phyloP scores from a whole-genome alignment of 768 basidiomycete species.

The Boletus bicolor region DNA sequence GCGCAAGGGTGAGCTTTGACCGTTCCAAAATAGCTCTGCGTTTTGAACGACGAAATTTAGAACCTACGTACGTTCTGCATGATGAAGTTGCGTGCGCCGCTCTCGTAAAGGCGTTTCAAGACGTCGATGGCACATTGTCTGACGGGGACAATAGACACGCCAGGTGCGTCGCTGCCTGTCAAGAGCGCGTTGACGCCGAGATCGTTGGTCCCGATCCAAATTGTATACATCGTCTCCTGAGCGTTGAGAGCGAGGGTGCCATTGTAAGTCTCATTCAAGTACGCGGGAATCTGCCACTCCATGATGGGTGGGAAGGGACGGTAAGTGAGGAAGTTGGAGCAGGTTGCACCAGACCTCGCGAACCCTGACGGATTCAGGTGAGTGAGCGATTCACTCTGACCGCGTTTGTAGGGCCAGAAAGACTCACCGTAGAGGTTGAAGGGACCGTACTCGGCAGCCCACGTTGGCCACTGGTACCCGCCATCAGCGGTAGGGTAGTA shows the following conservation, averaged over 20 bases:
- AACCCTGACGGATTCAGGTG: constrained; percentile 28
- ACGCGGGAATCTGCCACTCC: constrained; percentile 45
- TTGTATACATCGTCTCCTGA: constrained; percentile 53
- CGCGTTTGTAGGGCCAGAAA: no score
- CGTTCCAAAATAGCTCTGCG: not conserved
- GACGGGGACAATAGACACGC: constrained; percentile 57
- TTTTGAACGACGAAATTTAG: not conserved
- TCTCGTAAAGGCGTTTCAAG: constrained; percentile 52
- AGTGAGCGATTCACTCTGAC: not conserved
- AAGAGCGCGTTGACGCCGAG: constrained; percentile 53
- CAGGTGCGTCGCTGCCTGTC: constrained; percentile 43
- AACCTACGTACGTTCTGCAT: constrained; percentile 57
- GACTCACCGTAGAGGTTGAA: constrained; percentile 45
- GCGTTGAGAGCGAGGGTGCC: constrained; percentile 36
- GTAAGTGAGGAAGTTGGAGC: constrained; percentile 59
- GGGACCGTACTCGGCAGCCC: constrained; percentile 52
- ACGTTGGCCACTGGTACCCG: constrained; percentile 58
- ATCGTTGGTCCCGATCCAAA: constrained; percentile 72
- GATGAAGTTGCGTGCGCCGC: constrained; percentile 63
- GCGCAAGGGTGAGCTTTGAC: not conserved
- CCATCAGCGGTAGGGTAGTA: constrained; percentile 33
- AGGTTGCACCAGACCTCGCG: constrained; percentile 61
- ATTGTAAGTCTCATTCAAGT: constrained; percentile 42
- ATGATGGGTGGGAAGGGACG: constrained; percentile 58
- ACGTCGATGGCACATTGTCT: constrained; percentile 57